These are phyloP conservation scores for Daldinia bambusicola DNA, from an alignment of 495 filamentous ascomycete species.

Conservation along the genomic window DNA sequence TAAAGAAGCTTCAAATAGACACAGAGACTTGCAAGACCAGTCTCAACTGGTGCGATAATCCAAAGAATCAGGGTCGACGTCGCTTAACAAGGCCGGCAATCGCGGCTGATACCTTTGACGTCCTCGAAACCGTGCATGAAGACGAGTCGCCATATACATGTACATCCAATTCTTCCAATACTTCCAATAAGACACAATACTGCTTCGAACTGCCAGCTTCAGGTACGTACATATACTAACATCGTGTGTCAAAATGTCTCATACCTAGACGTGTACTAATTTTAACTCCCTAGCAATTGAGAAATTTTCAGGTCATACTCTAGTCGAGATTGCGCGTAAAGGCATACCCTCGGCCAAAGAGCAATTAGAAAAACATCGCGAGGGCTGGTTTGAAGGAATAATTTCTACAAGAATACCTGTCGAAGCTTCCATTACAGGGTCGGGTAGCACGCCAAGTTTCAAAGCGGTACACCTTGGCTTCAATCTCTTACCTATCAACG, in stretches of 20 bases:
- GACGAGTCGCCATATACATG: constrained; percentile 32
- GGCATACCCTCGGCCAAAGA: constrained; percentile 50
- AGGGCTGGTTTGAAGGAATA: constrained; percentile 63
- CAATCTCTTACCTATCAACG: constrained; percentile 53
- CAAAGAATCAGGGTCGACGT: constrained; percentile 38
- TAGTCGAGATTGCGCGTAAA: constrained; percentile 49
- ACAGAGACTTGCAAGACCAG: constrained; percentile 4
- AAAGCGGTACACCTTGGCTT: constrained; percentile 57
- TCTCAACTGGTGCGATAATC: constrained; percentile 14
- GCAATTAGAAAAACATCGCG: constrained; percentile 59
- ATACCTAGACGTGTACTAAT: neutral
- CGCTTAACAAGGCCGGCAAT: constrained; percentile 43
- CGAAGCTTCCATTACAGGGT: constrained; percentile 24
- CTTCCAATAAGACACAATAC: constrained; percentile 22
- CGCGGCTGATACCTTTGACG: constrained; percentile 44
- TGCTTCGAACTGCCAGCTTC: constrained; percentile 37
- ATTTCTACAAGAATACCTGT: constrained; percentile 49
- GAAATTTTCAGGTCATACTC: constrained; percentile 40
- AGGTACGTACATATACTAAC: constrained; percentile 34
- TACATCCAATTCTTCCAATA: constrained; percentile 15
- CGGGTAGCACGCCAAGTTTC: constrained; percentile 22
- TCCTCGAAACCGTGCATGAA: constrained; percentile 43
- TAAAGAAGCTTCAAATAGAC: constrained; percentile 49
- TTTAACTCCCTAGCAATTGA: constrained; percentile 23
- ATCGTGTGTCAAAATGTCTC: constrained; percentile 7